A percentile compares a stretch with the other conserved stretches of the same genome.
Conservation (phyloP, 805 yeast genomes). For the Lachancea mirantina region DNA sequence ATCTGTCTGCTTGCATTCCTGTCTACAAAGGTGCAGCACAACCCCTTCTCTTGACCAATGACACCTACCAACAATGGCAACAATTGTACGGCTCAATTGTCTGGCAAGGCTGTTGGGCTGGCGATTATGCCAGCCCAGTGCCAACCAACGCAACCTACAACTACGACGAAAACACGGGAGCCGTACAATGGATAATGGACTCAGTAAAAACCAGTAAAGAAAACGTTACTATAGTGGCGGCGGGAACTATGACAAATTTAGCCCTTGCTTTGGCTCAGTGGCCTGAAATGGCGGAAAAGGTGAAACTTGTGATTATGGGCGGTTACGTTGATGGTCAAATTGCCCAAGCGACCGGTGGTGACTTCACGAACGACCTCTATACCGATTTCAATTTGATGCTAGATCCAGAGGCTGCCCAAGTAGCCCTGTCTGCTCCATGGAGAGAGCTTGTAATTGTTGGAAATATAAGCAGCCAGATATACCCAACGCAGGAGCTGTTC, state of each 20-base stretch:
- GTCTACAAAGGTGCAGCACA: constrained; percentile 34
- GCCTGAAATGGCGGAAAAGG: constrained; percentile 35
- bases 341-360: constrained; percentile 30
- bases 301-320: constrained; percentile 38
- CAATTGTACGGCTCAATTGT: constrained; percentile 33
- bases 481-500: constrained; percentile 35
- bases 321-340: constrained; percentile 38
- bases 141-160: constrained; percentile 23
- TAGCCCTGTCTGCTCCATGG: constrained; percentile 37
- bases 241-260: constrained; percentile 39
- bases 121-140: constrained; percentile 19
- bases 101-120: constrained; percentile 38
- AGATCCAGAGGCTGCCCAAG: constrained; percentile 42
- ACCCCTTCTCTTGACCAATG: constrained; percentile 35
- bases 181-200: constrained; percentile 35
- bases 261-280: constrained; percentile 39
- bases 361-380: constrained; percentile 34
- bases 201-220: constrained; percentile 35
- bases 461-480: constrained; percentile 36
- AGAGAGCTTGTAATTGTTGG: constrained; percentile 35
- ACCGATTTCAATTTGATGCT: constrained; percentile 39
- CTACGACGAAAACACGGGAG: constrained; percentile 29
- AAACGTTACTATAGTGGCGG: constrained; percentile 33
- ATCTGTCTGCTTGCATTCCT: constrained; percentile 33
- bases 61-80: constrained; percentile 36